Evolutionary conservation across 257 asterid species (phyloP), one percentile per base, ranked within the genome.

Genomic region (Scutellaria galericulata): DNA sequence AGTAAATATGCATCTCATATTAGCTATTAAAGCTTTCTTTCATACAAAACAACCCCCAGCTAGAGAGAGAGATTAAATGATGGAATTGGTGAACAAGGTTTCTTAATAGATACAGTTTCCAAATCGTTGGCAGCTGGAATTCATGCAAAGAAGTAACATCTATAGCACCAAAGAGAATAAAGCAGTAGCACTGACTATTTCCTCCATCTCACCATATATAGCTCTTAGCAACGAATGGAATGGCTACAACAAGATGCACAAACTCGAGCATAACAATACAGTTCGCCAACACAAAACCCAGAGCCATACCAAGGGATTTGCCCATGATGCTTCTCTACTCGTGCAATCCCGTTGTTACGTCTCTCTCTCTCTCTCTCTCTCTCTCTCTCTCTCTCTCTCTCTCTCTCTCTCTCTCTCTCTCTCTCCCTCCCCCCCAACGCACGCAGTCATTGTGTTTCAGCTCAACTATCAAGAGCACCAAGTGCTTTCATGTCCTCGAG

Each of bases 401-500:
- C 37, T 27, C 35, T 27, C 18, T 18, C n/a, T n/a, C n/a, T n/a
- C n/a, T n/a, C n/a, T n/a, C n/a, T n/a, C n/a, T n/a, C n/a, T n/a
- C n/a, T n/a, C n/a, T n/a, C n/a, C n/a, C n/a, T n/a, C n/a, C 31
- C 71, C 6, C 8, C 47, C 55, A 27, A 7, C 35, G 54, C 37
- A 6, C 40, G 66, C 50, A 18, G 42, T 66, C 68, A 11, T 24
- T 13, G 64, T 5, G 54, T 24, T 68, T 46, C 45, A 42, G 50
- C 40, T 84, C 76, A 84, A 46, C 87, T 61, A 72, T 88, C 96
- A n/a, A 92, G 92, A 46, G 98, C 98, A 61, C 98, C 98, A 5
- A 92, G 88, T 15, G 92, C 93, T 75, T 90, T 92, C 98, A 92
- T 92, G 80, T 92, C 98, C 91, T 92, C 96, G 68, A 92, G 80